These are phyloP conservation scores for Zea luxurians DNA, from an alignment of 176 grass and related monocot genomes.

Conservation along the genomic window DNA sequence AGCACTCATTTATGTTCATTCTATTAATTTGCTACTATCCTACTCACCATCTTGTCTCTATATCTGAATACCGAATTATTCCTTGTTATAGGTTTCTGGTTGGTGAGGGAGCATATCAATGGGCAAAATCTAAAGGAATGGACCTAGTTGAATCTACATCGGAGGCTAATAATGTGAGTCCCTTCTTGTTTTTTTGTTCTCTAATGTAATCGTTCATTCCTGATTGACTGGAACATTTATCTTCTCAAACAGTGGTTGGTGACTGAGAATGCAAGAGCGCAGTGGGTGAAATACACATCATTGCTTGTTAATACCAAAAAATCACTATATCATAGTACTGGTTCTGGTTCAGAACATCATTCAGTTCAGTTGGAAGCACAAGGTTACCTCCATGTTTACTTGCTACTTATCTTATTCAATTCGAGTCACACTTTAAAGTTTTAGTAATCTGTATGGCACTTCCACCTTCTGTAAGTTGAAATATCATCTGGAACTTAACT, in stretches of 20 bases:
- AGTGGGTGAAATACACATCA: constrained; percentile 72
- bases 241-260: constrained; percentile 81
- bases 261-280: constrained; percentile 77
- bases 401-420: constrained; percentile 29
- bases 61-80: constrained; percentile 25
- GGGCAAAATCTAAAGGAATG: constrained; percentile 78
- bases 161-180: constrained; percentile 57
- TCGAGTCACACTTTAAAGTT: constrained; percentile 8
- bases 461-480: constrained; percentile 12
- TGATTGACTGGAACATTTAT: constrained; percentile 14
- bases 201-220: not conserved
- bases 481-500: not conserved
- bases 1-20: constrained; percentile 6
- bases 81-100: constrained; percentile 79
- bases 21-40: not conserved
- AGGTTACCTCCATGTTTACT: constrained; percentile 42
- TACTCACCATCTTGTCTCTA: constrained; percentile 8
- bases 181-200: constrained; percentile 26
- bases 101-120: constrained; percentile 72
- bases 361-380: constrained; percentile 34
- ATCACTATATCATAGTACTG: constrained; percentile 3
- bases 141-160: constrained; percentile 42
- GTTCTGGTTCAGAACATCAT: constrained; percentile 41
- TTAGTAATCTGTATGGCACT: constrained; percentile 2
- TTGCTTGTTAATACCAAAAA: constrained; percentile 66